Percentiles rank a stretch among this genome's conserved stretches.
phyloP scores from a whole-genome alignment of 768 basidiomycete genomes.

The Royoungia palumana region DNA sequence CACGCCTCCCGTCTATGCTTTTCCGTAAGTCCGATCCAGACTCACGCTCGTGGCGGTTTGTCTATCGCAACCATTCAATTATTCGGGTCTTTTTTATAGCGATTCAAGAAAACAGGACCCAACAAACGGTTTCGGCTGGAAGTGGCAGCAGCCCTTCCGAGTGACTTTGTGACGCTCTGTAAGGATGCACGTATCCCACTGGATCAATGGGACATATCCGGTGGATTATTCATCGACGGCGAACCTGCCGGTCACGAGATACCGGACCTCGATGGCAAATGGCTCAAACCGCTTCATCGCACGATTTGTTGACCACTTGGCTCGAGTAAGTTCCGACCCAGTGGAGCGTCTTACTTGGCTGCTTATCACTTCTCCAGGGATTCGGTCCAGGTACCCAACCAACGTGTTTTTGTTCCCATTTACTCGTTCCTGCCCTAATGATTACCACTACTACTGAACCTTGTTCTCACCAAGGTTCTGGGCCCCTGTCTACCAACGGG shows the following conservation, averaged over 20 bases:
- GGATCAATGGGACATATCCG: conserved; percentile 33
- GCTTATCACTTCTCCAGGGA: conserved; percentile 8
- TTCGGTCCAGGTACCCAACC: neutral
- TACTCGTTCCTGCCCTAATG: conserved; percentile 9
- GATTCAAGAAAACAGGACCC: conserved; percentile 42
- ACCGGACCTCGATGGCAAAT: conserved; percentile 38
- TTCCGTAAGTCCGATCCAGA: conserved; percentile 38
- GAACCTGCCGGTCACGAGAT: conserved; percentile 34
- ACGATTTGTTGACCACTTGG: conserved; percentile 10
- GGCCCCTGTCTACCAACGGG: conserved; percentile 18
- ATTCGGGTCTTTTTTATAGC: conserved; percentile 34
- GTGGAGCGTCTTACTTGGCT: neutral
- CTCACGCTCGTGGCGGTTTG: neutral
- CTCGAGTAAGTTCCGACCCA: conserved; percentile 5
- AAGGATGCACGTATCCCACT: conserved; percentile 42
- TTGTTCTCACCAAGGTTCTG: conserved; percentile 23
- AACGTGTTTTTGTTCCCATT: conserved; percentile 18
- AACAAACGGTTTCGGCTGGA: conserved; percentile 50
- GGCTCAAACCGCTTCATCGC: conserved; percentile 23
- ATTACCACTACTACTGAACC: conserved; percentile 17
- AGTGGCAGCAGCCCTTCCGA: conserved; percentile 56
- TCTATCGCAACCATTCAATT: conserved; percentile 1
- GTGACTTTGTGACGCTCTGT: conserved; percentile 53
- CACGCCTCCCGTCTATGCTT: conserved; percentile 59
- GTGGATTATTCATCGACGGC: conserved; percentile 48